Base-by-base conservation (phyloP, 495 filamentous ascomycete genomes). In the Bathelium albidoporum region DNA sequence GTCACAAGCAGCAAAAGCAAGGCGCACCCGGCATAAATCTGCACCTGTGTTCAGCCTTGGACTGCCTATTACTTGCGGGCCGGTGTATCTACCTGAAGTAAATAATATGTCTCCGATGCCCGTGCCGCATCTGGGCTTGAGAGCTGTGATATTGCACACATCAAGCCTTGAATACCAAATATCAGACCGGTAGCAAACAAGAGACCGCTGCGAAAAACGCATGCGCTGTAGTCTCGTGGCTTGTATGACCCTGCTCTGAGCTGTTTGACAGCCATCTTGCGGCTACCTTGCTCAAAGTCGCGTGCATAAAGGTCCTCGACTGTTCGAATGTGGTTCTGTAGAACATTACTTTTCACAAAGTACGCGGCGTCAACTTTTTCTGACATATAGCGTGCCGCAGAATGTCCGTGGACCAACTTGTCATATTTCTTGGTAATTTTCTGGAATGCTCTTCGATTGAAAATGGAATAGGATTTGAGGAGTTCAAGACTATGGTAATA, bases 401-500 rank as follows among this genome's bases (percentile, higher is more conserved):
- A 88, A 29, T 86, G 83, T 58, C 90, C 84, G 65, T 93, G 84
- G 60, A 90, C 82, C 5, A 85, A 82, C 74, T 97, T 97, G 77
- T 98, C 92, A 69, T 91, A 97, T 76, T 98, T 98, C 76, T 98
- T 98, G 74, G 94, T 97, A 71, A 98, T 91, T 73, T 98, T 98
- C 9, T 92, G 88, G 64, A 97, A 97, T 1, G 91, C 95, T 1
- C 89, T 94, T 58, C 88, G 81, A 70, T 98, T 98, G 16, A 96
- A 77, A 22, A 91, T 79, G 5, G 90, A 87, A 70, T 94, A 98
- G 0, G 89, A 88, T 75, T 96, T 96, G 24, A 98, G 75, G 20
- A 97, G 80, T 72, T 98, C 94, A 2, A 97, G 80, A 7, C 90
- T 87, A 32, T 93, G 85, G 72, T 98, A 96, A 70, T 88, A 96